A percentile compares a stretch with the other conserved stretches of the same genome.
Conservation (phyloP, 768 basidiomycete genomes). For the Aureoboletus auriporus region DNA sequence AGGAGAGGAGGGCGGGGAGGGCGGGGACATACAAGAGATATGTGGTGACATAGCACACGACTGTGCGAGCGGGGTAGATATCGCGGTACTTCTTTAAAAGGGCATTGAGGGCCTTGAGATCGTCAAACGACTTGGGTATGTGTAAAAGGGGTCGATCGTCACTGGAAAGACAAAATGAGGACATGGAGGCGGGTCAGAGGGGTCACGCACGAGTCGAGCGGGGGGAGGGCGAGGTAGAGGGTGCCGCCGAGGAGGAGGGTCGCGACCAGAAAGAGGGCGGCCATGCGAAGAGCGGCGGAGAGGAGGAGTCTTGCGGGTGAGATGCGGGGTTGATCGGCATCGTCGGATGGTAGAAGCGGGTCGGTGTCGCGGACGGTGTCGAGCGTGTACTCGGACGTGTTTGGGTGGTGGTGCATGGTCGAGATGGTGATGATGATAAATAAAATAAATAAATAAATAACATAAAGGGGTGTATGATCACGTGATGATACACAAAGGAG, state of each 20-base stretch:
- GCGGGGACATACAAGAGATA: constrained; percentile 79
- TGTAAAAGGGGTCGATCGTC: constrained; percentile 72
- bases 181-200: background rate
- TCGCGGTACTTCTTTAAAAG: constrained; percentile 90
- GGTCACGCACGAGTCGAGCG: constrained; percentile 65
- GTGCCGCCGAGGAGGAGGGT: constrained; percentile 67
- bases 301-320: constrained; percentile 62
- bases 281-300: constrained; percentile 82
- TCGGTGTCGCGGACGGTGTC: constrained; percentile 46
- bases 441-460: background rate
- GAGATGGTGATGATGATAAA: background rate
- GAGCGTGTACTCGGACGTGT: constrained; percentile 60
- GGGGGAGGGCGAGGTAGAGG: constrained; percentile 79
- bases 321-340: constrained; percentile 38
- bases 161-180: constrained; percentile 37
- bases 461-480: background rate
- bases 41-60: constrained; percentile 82
- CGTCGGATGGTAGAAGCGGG: constrained; percentile 39
- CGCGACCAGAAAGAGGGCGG: constrained; percentile 67
- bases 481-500: constrained; percentile 26
- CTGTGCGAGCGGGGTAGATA: constrained; percentile 79
- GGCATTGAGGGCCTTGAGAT: constrained; percentile 80
- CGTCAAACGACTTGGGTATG: constrained; percentile 83
- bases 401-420: constrained; percentile 19
- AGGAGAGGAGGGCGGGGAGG: constrained; percentile 1